These are phyloP conservation scores for Suillus americanus DNA, from an alignment of 768 basidiomycete genomes.

Conservation along the genomic window DNA sequence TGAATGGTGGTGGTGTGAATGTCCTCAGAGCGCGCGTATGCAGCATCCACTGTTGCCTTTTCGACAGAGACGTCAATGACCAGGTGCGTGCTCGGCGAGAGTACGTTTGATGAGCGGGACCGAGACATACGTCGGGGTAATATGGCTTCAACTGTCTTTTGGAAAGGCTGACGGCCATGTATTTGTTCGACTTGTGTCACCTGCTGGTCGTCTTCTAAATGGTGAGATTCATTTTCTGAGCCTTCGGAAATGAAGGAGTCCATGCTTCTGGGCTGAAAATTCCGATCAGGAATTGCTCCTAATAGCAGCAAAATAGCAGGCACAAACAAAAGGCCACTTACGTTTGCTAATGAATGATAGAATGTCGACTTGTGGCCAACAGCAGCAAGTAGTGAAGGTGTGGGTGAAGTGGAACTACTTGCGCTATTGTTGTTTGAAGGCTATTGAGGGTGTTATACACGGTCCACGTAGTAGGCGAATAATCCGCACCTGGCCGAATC, in stretches of 20 bases:
- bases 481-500: conserved; percentile 55
- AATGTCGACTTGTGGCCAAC: conserved; percentile 48
- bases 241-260: conserved; percentile 43
- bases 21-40: conserved; percentile 6
- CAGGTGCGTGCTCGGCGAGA: conserved; percentile 30
- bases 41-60: conserved; percentile 34
- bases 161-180: conserved; percentile 41
- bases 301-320: conserved; percentile 6
- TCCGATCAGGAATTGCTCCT: conserved; percentile 12
- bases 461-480: conserved; percentile 4
- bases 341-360: conserved; percentile 45
- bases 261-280: conserved; percentile 42
- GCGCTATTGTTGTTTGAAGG: conserved; percentile 22
- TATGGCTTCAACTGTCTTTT: conserved; percentile 40
- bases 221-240: conserved; percentile 33
- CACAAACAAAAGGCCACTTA: conserved; percentile 22
- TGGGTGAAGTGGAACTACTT: conserved; percentile 18
- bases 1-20: conserved; percentile 20
- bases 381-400: conserved; percentile 36
- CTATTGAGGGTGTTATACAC: conserved; percentile 11
- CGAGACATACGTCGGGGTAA: conserved; percentile 48
- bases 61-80: conserved; percentile 51
- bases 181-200: conserved; percentile 52
- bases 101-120: conserved; percentile 38
- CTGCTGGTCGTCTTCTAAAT: conserved; percentile 42